These are phyloP conservation scores for Xylariaceae sp. DNA, from an alignment of 2,329 filamentous ascomycete species.

Conservation along the genomic window DNA sequence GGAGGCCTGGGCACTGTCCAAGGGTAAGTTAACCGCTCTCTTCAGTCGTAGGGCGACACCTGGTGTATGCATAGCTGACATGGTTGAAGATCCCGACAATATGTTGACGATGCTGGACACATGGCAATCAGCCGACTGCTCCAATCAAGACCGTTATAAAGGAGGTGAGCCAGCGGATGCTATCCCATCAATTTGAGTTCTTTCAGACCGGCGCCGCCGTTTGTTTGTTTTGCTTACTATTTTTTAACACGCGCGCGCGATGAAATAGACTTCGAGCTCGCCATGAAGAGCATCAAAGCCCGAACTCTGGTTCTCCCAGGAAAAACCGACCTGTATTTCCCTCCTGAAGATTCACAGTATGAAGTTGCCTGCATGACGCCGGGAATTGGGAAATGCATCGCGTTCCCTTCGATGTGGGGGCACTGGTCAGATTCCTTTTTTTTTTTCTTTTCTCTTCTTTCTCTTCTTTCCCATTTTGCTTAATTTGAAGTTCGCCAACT, in stretches of 20 bases:
- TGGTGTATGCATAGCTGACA: not conserved
- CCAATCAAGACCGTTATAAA: constrained; percentile 61
- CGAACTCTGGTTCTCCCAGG: constrained; percentile 65
- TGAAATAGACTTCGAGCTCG: constrained; percentile 49
- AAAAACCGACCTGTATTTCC: constrained; percentile 76
- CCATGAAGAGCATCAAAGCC: constrained; percentile 64
- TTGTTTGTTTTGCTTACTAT: not conserved
- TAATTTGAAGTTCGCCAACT: not conserved
- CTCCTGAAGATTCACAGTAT: constrained; percentile 70
- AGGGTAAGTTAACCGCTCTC: constrained; percentile 38
- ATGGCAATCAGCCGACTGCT: constrained; percentile 71
- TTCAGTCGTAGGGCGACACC: not conserved
- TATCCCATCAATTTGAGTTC: too few species aligned
- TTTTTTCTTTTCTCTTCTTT: not conserved
- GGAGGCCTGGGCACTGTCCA: constrained; percentile 67
- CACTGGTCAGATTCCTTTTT: constrained; percentile 32
- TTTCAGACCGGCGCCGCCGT: too few species aligned
- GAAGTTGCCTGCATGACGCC: constrained; percentile 53
- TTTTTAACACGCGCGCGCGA: not conserved
- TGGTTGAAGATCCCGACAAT: constrained; percentile 59
- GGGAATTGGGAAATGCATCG: constrained; percentile 32
- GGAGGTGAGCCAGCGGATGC: constrained; percentile 31
- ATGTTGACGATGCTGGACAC: constrained; percentile 69
- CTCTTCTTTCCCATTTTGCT: not conserved
- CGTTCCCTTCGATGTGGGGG: constrained; percentile 40